A percentile compares a stretch with the other conserved stretches of the same genome.
phyloP scores from a whole-genome alignment of 148 eudicot genomes.

The Nyssa sinensis region DNA sequence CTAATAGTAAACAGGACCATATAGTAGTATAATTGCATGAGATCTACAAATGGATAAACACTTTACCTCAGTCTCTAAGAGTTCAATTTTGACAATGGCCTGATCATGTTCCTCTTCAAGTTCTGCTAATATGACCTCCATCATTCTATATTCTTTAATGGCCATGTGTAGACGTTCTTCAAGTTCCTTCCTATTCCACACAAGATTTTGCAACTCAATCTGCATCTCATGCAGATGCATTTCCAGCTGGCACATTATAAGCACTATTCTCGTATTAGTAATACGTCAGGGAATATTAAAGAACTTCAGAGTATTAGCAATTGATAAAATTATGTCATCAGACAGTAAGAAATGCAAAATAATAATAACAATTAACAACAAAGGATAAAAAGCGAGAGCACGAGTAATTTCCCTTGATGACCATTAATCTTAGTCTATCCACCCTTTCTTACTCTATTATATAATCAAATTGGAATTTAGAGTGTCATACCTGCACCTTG shows the following conservation, averaged over 20 bases:
- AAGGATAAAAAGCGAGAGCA: too few relatives aligned
- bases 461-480: too few relatives aligned
- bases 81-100: conserved; percentile 66
- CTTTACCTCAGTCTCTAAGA: conserved; percentile 62
- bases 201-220: conserved; percentile 49
- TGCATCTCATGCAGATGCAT: conserved; percentile 56
- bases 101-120: conserved; percentile 81
- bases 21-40: too few relatives aligned
- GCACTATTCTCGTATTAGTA: background rate
- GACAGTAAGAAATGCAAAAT: background rate
- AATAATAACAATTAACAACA: too few relatives aligned
- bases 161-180: conserved; percentile 42
- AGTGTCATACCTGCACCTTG: too few relatives aligned
- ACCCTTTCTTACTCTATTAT: too few relatives aligned
- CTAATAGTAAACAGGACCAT: too few relatives aligned
- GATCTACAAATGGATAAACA: too few relatives aligned
- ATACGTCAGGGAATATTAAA: background rate
- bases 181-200: conserved; percentile 56
- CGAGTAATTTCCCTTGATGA: too few relatives aligned
- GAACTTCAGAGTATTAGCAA: background rate
- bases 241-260: conserved; percentile 50
- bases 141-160: conserved; percentile 46
- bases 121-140: conserved; percentile 64
- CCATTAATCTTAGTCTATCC: too few relatives aligned
- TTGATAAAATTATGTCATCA: too few relatives aligned